Conservation (phyloP, 208 protist genomes). For the Acanthamoeba culbertsoni region DNA sequence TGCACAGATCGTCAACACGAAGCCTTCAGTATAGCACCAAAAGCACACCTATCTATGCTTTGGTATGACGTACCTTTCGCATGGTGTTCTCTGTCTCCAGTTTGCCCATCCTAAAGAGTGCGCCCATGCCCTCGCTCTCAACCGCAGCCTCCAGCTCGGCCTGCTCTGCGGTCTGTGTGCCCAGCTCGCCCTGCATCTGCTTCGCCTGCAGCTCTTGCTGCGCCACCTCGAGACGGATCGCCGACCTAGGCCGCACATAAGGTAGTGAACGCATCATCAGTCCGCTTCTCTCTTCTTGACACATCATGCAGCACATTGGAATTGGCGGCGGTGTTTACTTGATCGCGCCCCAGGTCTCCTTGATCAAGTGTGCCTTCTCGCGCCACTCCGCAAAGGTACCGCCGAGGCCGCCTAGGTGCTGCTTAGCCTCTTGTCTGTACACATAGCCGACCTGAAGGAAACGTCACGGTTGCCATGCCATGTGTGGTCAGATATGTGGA, state of each 20-base stretch:
- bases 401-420: conserved; percentile 32
- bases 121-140: conserved; percentile 37
- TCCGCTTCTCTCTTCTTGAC: neutral
- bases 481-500: too few species aligned
- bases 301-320: neutral
- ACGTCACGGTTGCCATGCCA: neutral
- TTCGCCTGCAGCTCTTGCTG: conserved; percentile 38
- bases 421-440: conserved; percentile 53
- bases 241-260: neutral
- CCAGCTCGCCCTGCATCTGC: neutral
- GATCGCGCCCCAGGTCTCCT: conserved; percentile 10
- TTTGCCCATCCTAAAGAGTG: conserved; percentile 55
- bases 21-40: neutral
- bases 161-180: conserved; percentile 23
- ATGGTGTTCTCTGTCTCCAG: conserved; percentile 48
- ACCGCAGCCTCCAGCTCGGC: conserved; percentile 23
- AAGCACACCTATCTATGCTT: neutral
- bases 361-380: conserved; percentile 26
- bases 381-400: conserved; percentile 38
- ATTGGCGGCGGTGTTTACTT: neutral
- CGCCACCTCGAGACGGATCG: neutral
- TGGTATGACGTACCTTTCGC: neutral
- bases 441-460: conserved; percentile 20
- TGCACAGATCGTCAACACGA: neutral
- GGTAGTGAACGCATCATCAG: neutral